These are phyloP conservation scores for Colletotrichum navitas DNA, from an alignment of 2,329 filamentous ascomycete species.

Conservation along the genomic window DNA sequence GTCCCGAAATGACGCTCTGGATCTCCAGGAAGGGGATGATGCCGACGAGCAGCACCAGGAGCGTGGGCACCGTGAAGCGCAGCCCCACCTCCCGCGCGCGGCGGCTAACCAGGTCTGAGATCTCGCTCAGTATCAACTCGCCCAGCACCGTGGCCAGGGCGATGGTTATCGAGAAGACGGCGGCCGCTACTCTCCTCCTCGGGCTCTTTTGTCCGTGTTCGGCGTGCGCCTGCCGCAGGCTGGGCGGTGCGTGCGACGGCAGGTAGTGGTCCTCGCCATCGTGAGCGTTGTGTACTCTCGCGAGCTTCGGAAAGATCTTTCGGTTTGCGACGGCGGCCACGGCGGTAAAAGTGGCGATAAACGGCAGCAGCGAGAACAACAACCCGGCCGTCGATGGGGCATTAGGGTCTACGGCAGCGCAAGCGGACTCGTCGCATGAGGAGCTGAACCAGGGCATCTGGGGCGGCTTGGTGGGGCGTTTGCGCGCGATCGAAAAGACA, in stretches of 20 bases:
- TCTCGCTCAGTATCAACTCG: conserved; percentile 86
- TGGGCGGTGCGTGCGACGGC: conserved; percentile 71
- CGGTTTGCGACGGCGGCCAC: conserved; percentile 73
- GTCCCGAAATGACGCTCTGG: conserved; percentile 69
- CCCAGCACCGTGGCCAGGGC: conserved; percentile 82
- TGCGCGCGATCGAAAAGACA: conserved; percentile 25
- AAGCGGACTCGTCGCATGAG: conserved; percentile 70
- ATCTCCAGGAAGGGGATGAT: conserved; percentile 85
- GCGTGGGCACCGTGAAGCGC: conserved; percentile 75
- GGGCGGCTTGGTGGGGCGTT: conserved; percentile 29
- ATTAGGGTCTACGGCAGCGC: conserved; percentile 60
- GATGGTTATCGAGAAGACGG: conserved; percentile 81
- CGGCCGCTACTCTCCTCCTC: conserved; percentile 66
- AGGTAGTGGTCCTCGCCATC: conserved; percentile 73
- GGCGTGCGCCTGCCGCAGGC: conserved; percentile 69
- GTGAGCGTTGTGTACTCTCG: conserved; percentile 62
- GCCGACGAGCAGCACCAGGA: conserved; percentile 79
- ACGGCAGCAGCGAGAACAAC: conserved; percentile 74
- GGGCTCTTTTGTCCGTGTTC: conserved; percentile 67
- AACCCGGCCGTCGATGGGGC: conserved; percentile 57
- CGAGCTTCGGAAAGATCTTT: conserved; percentile 80
- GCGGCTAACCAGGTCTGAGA: conserved; percentile 79
- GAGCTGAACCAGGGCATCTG: conserved; percentile 45
- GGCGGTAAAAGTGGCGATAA: conserved; percentile 76
- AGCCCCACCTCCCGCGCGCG: conserved; percentile 76